Percentiles rank a stretch among this genome's conserved stretches.
Conservation (phyloP, 176 grass and related monocot genomes). For the Oryza punctata region DNA sequence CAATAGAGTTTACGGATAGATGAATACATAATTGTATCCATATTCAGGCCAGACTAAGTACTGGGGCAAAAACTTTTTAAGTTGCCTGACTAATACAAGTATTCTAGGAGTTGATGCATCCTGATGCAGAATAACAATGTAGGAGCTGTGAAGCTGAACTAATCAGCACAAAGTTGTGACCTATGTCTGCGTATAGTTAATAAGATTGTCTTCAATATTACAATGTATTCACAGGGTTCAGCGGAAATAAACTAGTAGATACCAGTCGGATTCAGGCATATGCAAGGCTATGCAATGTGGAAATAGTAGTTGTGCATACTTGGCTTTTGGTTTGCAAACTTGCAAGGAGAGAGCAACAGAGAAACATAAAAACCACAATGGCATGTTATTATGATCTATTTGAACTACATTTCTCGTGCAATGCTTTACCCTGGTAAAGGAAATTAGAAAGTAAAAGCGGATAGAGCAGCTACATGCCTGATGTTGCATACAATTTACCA, state of each 20-base stretch:
- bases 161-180: background rate
- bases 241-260: background rate
- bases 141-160: background rate
- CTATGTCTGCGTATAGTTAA: no score
- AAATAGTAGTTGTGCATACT: background rate
- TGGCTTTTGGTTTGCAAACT: slow-evolving; percentile 26
- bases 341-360: background rate
- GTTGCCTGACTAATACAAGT: no score
- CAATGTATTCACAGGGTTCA: background rate
- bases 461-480: background rate
- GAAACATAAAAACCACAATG: background rate
- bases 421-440: background rate
- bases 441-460: background rate
- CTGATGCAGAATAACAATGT: background rate
- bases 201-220: background rate
- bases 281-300: background rate
- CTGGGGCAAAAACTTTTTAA: no score
- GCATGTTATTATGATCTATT: background rate
- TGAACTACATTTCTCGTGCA: background rate
- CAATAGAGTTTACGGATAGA: no score
- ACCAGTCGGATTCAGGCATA: background rate
- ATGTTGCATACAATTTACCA: background rate
- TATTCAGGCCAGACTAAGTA: no score
- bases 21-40: no score
- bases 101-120: no score